Base-by-base conservation (phyloP, 768 basidiomycete genomes). In the Strobilomyces confusus region DNA sequence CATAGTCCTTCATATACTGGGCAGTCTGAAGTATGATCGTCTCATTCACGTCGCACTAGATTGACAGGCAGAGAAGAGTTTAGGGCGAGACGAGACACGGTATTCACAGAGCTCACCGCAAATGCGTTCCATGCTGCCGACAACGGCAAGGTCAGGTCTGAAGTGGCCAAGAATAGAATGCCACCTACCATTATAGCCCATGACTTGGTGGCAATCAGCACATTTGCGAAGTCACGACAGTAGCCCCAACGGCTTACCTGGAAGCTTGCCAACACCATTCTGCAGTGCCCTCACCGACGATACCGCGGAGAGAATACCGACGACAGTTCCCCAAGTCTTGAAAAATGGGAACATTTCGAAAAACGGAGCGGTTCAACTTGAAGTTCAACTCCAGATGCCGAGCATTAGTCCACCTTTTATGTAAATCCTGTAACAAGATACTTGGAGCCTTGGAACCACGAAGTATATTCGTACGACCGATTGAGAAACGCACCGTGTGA, bases 121-220 rank as follows among this genome's bases (percentile, higher is more conserved):
- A 79, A 86, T 5, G 77, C 83, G 60, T 86, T 85, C 84, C 84
- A 86, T 5, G 84, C 84, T 85, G 42, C 23, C 49, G 12, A 45
- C 33, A 9, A 52, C 37, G 26, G 25, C 19, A 13, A 20, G 13
- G 52, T 66, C 37, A 56, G 33, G 19, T 46, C 7, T 19, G 29
- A 48, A 48, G 11, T 23, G 48, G 22, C 9, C 13, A 36, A 43
- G n/a, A 30, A 9, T 1, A 40, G 48, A 46, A 33, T 3, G 12
- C 41, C 9, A 49, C 62, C 25, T 22, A 69, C 67, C 69, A 52
- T 68, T 68, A 44, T 66, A 68, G 25, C 67, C 67, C 67, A 68
- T 70, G 7, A 56, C 69, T 68, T 46, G 45, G 50, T n/a, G 9
- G 20, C 9, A 26, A 29, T 69, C 36, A 67, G 46, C n/a, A 3